A percentile compares a stretch with the other conserved stretches of the same genome.
Conservation (phyloP, 768 basidiomycete genomes). For the Symmetrospora coprosmae region DNA sequence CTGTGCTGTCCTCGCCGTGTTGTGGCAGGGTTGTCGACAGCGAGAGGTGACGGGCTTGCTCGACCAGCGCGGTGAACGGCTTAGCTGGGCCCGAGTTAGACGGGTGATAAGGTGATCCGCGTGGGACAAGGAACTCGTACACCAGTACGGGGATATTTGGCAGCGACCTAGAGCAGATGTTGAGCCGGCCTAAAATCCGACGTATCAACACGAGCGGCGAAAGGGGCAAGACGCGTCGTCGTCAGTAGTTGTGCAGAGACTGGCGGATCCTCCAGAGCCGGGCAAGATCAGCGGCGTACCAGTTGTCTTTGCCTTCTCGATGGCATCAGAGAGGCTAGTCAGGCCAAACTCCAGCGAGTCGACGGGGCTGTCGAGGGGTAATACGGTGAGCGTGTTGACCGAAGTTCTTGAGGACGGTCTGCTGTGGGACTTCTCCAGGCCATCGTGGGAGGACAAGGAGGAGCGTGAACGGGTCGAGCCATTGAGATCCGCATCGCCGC, state of each 20-base stretch:
- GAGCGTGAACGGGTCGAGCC: neutral
- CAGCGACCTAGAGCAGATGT: slow-evolving; percentile 1
- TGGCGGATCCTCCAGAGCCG: neutral
- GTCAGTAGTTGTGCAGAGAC: neutral
- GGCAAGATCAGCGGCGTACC: neutral
- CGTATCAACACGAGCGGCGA: too few species aligned
- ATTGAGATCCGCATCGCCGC: neutral
- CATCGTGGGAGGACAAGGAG: neutral
- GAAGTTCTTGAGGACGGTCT: neutral
- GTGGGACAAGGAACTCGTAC: neutral
- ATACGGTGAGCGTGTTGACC: neutral
- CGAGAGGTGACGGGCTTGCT: neutral
- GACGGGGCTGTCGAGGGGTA: neutral
- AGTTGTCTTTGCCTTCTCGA: slow-evolving; percentile 9
- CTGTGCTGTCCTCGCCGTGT: neutral
- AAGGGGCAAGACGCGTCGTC: too few species aligned
- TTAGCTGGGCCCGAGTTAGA: neutral
- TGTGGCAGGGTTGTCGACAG: neutral
- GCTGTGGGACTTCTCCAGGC: neutral
- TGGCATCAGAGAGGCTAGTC: neutral
- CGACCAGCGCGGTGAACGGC: neutral
- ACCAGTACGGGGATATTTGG: neutral
- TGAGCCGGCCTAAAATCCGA: slow-evolving; percentile 1
- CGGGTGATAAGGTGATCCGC: slow-evolving; percentile 1
- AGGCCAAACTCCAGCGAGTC: slow-evolving; percentile 3